A percentile compares a stretch with the other conserved stretches of the same genome.
These are phyloP conservation scores for Zygosaccharomyces rouxii DNA, from an alignment of 805 yeast species.

Conservation along the genomic window DNA sequence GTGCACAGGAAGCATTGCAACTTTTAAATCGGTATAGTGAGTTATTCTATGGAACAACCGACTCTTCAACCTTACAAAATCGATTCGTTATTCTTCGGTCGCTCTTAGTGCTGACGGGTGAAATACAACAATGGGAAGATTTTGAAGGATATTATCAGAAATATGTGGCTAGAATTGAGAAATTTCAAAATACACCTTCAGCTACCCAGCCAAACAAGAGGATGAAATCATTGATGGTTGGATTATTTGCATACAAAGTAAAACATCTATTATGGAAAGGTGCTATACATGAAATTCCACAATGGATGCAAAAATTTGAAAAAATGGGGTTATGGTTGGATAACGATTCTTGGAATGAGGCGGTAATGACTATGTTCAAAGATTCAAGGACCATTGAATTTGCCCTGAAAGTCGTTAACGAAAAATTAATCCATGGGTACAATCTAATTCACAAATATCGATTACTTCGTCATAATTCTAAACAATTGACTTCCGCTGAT, in stretches of 20 bases:
- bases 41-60: slow-evolving; percentile 25
- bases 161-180: slow-evolving; percentile 18
- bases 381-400: slow-evolving; percentile 28
- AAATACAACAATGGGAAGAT: slow-evolving; percentile 34
- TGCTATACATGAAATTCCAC: slow-evolving; percentile 20
- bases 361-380: slow-evolving; percentile 26
- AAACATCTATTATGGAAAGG: slow-evolving; percentile 18
- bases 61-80: slow-evolving; percentile 23
- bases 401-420: slow-evolving; percentile 32
- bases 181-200: slow-evolving; percentile 20
- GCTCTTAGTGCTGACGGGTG: slow-evolving; percentile 29
- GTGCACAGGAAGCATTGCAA: slow-evolving; percentile 33
- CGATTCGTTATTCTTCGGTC: slow-evolving; percentile 33
- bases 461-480: slow-evolving; percentile 15
- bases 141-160: slow-evolving; percentile 24
- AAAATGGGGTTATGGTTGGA: slow-evolving; percentile 29
- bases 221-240: slow-evolving; percentile 17
- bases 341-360: slow-evolving; percentile 34
- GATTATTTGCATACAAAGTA: slow-evolving; percentile 25
- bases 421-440: slow-evolving; percentile 37
- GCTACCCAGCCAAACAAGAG: slow-evolving; percentile 22
- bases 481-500: slow-evolving; percentile 15
- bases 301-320: slow-evolving; percentile 19
- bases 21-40: slow-evolving; percentile 33
- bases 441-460: slow-evolving; percentile 30